Percentiles rank a stretch among this genome's conserved stretches.
phyloP scores from a whole-genome alignment of 2,329 filamentous ascomycete species.

The Hymenoscyphus infarciens region DNA sequence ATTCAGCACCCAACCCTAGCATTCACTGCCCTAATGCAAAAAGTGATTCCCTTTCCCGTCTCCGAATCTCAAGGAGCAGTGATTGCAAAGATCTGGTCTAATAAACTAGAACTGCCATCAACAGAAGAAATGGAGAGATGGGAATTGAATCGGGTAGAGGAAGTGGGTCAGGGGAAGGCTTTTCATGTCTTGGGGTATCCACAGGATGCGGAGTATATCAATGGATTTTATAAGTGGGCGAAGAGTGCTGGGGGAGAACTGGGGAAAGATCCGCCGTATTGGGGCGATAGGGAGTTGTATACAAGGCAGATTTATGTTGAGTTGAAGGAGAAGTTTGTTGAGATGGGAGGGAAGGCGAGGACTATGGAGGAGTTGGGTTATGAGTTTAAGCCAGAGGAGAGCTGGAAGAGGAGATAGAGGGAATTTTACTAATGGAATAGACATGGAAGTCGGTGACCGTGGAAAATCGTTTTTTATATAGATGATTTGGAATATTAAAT shows the following conservation, averaged over 20 bases:
- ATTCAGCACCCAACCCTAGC: slow-evolving; percentile 72
- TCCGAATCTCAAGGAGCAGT: slow-evolving; percentile 76
- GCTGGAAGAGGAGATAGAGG: not conserved
- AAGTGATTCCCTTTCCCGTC: slow-evolving; percentile 83
- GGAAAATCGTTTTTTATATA: no score
- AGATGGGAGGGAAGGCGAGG: slow-evolving; percentile 59
- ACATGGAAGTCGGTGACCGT: no score
- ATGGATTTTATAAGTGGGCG: slow-evolving; percentile 62
- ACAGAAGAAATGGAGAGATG: slow-evolving; percentile 63
- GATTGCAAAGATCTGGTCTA: slow-evolving; percentile 73
- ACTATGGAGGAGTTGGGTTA: slow-evolving; percentile 66
- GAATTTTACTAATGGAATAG: not conserved
- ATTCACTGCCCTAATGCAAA: slow-evolving; percentile 72
- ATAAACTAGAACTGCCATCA: slow-evolving; percentile 62
- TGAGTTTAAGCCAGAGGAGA: not conserved
- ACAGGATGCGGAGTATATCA: slow-evolving; percentile 67
- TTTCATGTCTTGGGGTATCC: slow-evolving; percentile 51
- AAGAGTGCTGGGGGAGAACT: slow-evolving; percentile 43
- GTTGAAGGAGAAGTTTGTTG: slow-evolving; percentile 70
- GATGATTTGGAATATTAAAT: no score
- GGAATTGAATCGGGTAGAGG: slow-evolving; percentile 48
- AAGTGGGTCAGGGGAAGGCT: slow-evolving; percentile 42
- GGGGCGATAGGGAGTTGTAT: slow-evolving; percentile 71
- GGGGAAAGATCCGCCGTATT: slow-evolving; percentile 67
- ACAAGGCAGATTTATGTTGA: slow-evolving; percentile 62